A percentile compares a stretch with the other conserved stretches of the same genome.
Evolutionary conservation across 2,329 filamentous ascomycete species (phyloP).

Genomic region (Piedraia hortae): DNA sequence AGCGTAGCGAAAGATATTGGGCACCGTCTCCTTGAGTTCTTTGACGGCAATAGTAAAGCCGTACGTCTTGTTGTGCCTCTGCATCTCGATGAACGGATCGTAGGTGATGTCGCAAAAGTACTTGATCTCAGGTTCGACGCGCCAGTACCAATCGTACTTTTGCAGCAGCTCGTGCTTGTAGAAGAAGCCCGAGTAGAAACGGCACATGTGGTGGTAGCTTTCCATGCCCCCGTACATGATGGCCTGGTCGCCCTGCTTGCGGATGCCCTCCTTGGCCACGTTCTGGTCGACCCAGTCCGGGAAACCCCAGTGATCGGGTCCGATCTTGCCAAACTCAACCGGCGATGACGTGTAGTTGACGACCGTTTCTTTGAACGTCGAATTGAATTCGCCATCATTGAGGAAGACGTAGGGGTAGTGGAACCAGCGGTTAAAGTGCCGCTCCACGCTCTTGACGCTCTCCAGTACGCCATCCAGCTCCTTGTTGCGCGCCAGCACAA

Average conservation of each 20-base stretch:
- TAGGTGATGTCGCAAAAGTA: slow-evolving; percentile 99
- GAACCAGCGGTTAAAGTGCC: slow-evolving; percentile 97
- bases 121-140: slow-evolving; percentile 94
- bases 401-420: slow-evolving; percentile 96
- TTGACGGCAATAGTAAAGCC: slow-evolving; percentile 98
- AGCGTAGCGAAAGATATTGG: slow-evolving; percentile 97
- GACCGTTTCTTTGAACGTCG: slow-evolving; percentile 70
- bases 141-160: slow-evolving; percentile 99
- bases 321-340: slow-evolving; percentile 87
- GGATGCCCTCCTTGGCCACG: slow-evolving; percentile 82
- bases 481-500: slow-evolving; percentile 85
- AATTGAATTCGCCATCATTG: slow-evolving; percentile 92
- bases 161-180: slow-evolving; percentile 85
- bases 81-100: slow-evolving; percentile 91
- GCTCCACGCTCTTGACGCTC: slow-evolving; percentile 89
- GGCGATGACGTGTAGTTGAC: slow-evolving; percentile 64
- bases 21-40: slow-evolving; percentile 87
- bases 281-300: slow-evolving; percentile 89
- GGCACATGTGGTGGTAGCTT: slow-evolving; percentile 97
- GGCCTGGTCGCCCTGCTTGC: slow-evolving; percentile 83
- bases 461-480: slow-evolving; percentile 88
- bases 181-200: slow-evolving; percentile 98
- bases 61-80: slow-evolving; percentile 83
- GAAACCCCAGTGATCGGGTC: slow-evolving; percentile 77
- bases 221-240: slow-evolving; percentile 99